phyloP scores from a whole-genome alignment of 805 yeast genomes.

The Starmerella geochares region DNA sequence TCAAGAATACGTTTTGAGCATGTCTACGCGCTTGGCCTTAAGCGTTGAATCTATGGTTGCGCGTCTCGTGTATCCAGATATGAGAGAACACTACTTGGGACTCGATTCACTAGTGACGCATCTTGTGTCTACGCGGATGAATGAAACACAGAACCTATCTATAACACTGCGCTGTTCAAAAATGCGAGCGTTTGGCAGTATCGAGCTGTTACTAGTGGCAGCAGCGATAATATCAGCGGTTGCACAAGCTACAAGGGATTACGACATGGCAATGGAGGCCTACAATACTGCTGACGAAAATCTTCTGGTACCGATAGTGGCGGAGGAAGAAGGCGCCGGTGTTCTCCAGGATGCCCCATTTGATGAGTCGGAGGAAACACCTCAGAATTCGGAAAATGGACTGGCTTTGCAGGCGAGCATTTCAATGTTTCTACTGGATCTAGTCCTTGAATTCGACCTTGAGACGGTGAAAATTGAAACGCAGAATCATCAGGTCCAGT shows the following conservation, averaged over 20 bases:
- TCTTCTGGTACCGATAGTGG: neutral
- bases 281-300: neutral
- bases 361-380: neutral
- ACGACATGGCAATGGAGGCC: neutral
- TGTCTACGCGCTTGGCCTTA: constrained; percentile 10
- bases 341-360: neutral
- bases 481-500: constrained; percentile 24
- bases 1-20: constrained; percentile 18
- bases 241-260: neutral
- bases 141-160: constrained; percentile 19
- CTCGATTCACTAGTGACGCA: constrained; percentile 9
- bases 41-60: constrained; percentile 17
- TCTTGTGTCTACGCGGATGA: constrained; percentile 13
- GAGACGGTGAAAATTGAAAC: constrained; percentile 22
- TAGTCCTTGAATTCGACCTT: constrained; percentile 17
- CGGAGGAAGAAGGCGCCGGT: neutral
- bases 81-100: constrained; percentile 19
- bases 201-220: constrained; percentile 19
- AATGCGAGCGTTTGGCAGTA: constrained; percentile 24
- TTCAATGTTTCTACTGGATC: constrained; percentile 20
- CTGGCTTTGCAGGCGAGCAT: constrained; percentile 16
- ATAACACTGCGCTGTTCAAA: constrained; percentile 21
- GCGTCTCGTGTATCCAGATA: constrained; percentile 15
- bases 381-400: neutral
- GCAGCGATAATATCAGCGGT: constrained; percentile 10